Evolutionary conservation across 106 monocot species (phyloP).

Genomic region (Iris macrosiphon): DNA sequence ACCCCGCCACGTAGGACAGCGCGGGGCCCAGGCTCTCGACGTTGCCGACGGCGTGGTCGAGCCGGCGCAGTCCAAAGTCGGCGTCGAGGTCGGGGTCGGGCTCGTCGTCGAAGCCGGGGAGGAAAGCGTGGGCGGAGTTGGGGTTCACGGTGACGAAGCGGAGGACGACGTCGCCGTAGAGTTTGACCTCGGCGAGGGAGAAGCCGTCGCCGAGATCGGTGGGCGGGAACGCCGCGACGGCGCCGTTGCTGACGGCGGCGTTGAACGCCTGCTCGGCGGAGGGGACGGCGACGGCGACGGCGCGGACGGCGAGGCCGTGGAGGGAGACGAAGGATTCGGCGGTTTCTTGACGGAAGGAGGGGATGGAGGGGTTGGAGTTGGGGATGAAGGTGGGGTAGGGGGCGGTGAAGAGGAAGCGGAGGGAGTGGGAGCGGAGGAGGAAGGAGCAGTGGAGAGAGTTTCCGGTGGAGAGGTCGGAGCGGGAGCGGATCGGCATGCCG

Average conservation of each 20-base stretch:
- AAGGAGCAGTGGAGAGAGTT: conserved; percentile 70
- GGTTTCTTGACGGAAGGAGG: conserved; percentile 46
- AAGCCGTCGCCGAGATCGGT: conserved; percentile 38
- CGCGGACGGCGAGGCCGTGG: conserved; percentile 88
- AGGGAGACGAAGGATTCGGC: conserved; percentile 33
- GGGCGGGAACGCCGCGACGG: conserved; percentile 57
- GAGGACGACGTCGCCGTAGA: conserved; percentile 93
- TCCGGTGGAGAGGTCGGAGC: conserved; percentile 78
- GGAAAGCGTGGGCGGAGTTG: conserved; percentile 27
- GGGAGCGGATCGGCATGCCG: conserved; percentile 55
- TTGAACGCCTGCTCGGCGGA: conserved; percentile 56
- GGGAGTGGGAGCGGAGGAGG: conserved; percentile 59
- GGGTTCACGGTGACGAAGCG: conserved; percentile 42
- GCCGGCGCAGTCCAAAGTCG: conserved; percentile 48
- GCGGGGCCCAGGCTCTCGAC: conserved; percentile 40
- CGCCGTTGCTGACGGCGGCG: conserved; percentile 52
- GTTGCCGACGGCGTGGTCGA: conserved; percentile 95
- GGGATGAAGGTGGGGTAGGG: not conserved
- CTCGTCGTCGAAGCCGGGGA: conserved; percentile 79
- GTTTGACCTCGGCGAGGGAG: conserved; percentile 65
- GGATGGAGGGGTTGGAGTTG: conserved; percentile 29
- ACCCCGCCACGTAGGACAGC: conserved; percentile 44
- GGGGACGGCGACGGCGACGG: conserved; percentile 60
- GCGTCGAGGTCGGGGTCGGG: not conserved
- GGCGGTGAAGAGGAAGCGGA: conserved; percentile 74